phyloP scores from a whole-genome alignment of 495 filamentous ascomycete genomes.

The Chlorociboria aeruginascens region DNA sequence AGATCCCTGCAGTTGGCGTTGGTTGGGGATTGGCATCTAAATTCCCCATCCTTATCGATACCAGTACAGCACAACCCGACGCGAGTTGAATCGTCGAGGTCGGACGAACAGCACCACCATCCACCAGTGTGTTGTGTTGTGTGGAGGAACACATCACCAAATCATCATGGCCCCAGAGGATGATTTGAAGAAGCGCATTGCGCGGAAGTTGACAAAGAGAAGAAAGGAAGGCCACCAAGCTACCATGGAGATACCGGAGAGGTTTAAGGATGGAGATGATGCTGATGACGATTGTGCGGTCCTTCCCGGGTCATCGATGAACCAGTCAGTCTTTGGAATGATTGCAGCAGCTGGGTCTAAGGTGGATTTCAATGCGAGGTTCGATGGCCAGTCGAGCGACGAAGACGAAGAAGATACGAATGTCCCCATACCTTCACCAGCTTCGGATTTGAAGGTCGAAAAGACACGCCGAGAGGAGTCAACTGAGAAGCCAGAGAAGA shows the following conservation, averaged over 20 bases:
- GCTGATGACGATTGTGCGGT: slow-evolving; percentile 63
- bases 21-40: too few species aligned
- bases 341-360: slow-evolving; percentile 82
- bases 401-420: slow-evolving; percentile 64
- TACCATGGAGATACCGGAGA: slow-evolving; percentile 67
- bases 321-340: slow-evolving; percentile 89
- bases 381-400: slow-evolving; percentile 71
- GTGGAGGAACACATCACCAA: slow-evolving; percentile 3
- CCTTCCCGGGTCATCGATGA: slow-evolving; percentile 52
- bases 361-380: slow-evolving; percentile 66
- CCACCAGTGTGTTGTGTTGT: slow-evolving; percentile 5
- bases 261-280: slow-evolving; percentile 56
- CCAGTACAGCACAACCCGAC: slow-evolving; percentile 1
- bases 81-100: not conserved
- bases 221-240: slow-evolving; percentile 41
- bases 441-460: slow-evolving; percentile 14
- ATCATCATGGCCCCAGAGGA: slow-evolving; percentile 31
- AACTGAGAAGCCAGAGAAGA: slow-evolving; percentile 5
- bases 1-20: too few species aligned
- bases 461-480: slow-evolving; percentile 11
- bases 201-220: slow-evolving; percentile 47
- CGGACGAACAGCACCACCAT: not conserved
- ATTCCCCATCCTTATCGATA: slow-evolving; percentile 6
- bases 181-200: slow-evolving; percentile 22
- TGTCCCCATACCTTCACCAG: slow-evolving; percentile 6